These are phyloP conservation scores for Codiaeum variegatum DNA, from an alignment of 441 rosid genomes.

Conservation along the genomic window DNA sequence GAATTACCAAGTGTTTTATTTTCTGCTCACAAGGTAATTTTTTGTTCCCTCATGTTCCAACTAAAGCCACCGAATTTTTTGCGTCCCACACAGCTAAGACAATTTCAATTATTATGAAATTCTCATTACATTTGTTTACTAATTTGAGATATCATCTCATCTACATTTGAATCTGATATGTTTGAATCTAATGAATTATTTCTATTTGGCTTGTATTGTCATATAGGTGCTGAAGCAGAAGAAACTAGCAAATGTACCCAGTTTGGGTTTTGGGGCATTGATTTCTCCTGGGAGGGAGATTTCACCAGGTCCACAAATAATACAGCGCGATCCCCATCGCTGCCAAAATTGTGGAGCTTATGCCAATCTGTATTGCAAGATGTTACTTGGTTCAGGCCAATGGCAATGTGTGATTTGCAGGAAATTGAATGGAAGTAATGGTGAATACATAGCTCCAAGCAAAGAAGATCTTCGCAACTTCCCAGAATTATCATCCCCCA, in stretches of 20 bases:
- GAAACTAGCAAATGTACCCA: constrained; percentile 78
- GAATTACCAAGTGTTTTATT: constrained; percentile 70
- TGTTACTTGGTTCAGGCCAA: constrained; percentile 86
- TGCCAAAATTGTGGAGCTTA: constrained; percentile 91
- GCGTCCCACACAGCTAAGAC: background rate
- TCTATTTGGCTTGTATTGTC: constrained; percentile 9
- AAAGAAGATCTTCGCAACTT: constrained; percentile 65
- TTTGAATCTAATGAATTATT: background rate
- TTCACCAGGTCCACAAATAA: constrained; percentile 68
- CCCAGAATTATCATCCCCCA: constrained; percentile 70
- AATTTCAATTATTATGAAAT: background rate
- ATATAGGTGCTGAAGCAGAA: constrained; percentile 79
- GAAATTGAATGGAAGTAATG: constrained; percentile 71
- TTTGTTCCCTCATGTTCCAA: constrained; percentile 16
- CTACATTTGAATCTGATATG: background rate
- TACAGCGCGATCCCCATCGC: constrained; percentile 81
- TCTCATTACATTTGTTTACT: background rate
- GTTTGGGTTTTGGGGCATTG: constrained; percentile 93
- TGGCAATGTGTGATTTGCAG: constrained; percentile 90
- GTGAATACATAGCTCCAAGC: constrained; percentile 76
- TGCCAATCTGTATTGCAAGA: constrained; percentile 72
- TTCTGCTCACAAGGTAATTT: constrained; percentile 76
- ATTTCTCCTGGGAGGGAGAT: constrained; percentile 88
- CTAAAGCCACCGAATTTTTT: background rate
- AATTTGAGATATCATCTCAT: constrained; percentile 11